Conservation (phyloP, 768 basidiomycete genomes). For the Hirschioporus abietinus region DNA sequence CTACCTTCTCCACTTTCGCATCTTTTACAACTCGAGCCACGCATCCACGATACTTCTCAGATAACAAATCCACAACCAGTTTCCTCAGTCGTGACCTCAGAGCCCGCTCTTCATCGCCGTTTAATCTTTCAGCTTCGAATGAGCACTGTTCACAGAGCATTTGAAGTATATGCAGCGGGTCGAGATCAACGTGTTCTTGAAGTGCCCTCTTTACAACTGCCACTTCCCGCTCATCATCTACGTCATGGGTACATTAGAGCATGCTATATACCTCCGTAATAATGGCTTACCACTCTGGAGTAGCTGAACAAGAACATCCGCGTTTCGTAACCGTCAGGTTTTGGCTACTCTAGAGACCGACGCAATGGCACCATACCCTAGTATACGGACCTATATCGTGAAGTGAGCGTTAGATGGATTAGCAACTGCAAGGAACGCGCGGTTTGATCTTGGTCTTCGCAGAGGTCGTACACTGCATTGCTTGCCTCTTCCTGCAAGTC, state of each 20-base stretch:
- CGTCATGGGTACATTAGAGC: not conserved
- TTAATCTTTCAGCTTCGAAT: conserved; percentile 9
- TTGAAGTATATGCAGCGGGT: conserved; percentile 51
- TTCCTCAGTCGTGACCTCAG: conserved; percentile 53
- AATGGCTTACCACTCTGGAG: conserved; percentile 61
- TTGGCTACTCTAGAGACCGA: conserved; percentile 40
- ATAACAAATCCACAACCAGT: conserved; percentile 57
- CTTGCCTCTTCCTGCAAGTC: conserved; percentile 72
- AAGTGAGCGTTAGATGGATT: conserved; percentile 8
- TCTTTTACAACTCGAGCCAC: conserved; percentile 19
- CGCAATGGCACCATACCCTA: conserved; percentile 61
- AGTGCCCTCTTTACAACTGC: conserved; percentile 55
- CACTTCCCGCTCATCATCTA: conserved; percentile 66
- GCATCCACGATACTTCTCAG: conserved; percentile 30
- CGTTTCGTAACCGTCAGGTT: conserved; percentile 64
- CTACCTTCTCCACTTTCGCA: conserved; percentile 42
- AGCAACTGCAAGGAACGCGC: conserved; percentile 27
- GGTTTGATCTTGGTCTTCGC: conserved; percentile 57
- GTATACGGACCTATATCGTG: conserved; percentile 52
- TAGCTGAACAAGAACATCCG: conserved; percentile 70
- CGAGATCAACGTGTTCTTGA: conserved; percentile 58
- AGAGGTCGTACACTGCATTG: conserved; percentile 73
- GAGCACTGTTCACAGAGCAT: conserved; percentile 60
- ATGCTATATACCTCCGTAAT: not conserved
- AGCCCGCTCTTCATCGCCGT: conserved; percentile 51